Evolutionary conservation across 2,329 filamentous ascomycete genomes (phyloP), one percentile per base, ranked within the genome.

Genomic region (Penicillium olsonii): DNA sequence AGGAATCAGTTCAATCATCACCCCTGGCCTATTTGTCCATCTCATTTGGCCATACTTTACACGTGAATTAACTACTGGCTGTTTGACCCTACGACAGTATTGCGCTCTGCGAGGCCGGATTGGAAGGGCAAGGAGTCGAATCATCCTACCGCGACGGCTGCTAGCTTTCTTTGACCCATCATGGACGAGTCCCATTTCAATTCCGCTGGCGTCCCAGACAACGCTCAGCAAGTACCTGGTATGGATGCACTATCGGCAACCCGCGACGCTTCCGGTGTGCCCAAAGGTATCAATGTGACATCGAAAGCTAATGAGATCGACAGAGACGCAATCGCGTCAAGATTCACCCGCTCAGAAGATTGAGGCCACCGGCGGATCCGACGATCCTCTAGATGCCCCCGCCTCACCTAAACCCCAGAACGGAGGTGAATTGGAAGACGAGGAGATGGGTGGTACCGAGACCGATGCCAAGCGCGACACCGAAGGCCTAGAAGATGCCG

Each of bases 401-500:
- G 78, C 82, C 52, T 85, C 79, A 41, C 84, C 84, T 29, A 80
- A 80, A 53, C 77, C 80, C 42, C 83, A 88, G 62, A 81, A 81
- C 54, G 80, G 78, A 45, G 75, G 55, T 70, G 81, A 76, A 42
- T 68, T 58, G 51, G 86, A 87, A 59, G 89, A 94, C 65, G 87
- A 91, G 66, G 89, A 92, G 62, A 92, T 92, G 88, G 86, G 81
- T 50, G 88, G 88, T 57, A 83, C 73, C 12, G 73, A 75, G 43
- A 65, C 68, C 19, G 72, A 75, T 45, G 60, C 68, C 17, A 75
- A 74, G 56, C 74, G 69, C 46, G 73, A 76, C 61, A 70, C 80
- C 53, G 72, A 73, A 18, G 69, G 64, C 18, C 72, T 73, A 20
- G 75, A 77, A 42, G 64, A 68, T 52, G 68, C 72, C n/a, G 79